Conservation (phyloP, 441 rosid species). For the Biscutella auriculata region DNA sequence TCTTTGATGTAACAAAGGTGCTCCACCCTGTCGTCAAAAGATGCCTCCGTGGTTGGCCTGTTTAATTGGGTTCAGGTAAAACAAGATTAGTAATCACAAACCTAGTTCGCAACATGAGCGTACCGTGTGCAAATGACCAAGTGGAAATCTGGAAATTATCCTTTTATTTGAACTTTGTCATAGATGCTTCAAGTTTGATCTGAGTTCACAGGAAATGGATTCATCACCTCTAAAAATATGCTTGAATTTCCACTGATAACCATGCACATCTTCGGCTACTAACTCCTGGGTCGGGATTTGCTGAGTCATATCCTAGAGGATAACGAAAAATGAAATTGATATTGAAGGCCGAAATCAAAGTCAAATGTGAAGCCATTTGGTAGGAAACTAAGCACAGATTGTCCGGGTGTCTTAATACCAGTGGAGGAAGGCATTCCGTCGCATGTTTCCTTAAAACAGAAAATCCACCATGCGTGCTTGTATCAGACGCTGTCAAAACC, state of each 20-base stretch:
- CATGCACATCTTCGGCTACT: slow-evolving; percentile 51
- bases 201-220: background rate
- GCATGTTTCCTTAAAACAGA: slow-evolving; percentile 63
- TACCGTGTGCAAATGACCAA: background rate
- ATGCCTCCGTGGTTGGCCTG: slow-evolving; percentile 70
- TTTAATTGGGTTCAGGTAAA: slow-evolving; percentile 8
- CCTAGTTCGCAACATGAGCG: background rate
- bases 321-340: slow-evolving; percentile 2
- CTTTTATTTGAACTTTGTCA: background rate
- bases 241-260: slow-evolving; percentile 56
- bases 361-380: background rate
- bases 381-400: background rate
- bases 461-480: slow-evolving; percentile 71
- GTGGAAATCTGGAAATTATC: background rate
- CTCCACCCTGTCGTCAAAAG: slow-evolving; percentile 69
- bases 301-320: slow-evolving; percentile 50
- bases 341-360: slow-evolving; percentile 2
- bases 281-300: slow-evolving; percentile 56
- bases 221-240: slow-evolving; percentile 59
- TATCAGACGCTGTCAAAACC: slow-evolving; percentile 64
- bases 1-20: slow-evolving; percentile 56
- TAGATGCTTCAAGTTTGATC: background rate
- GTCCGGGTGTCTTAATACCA: slow-evolving; percentile 26
- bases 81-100: background rate
- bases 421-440: slow-evolving; percentile 55